Percentiles rank a stretch among this genome's conserved stretches.
phyloP scores from a whole-genome alignment of 2,329 filamentous ascomycete genomes.

The Tolypocladium ovalisporum region DNA sequence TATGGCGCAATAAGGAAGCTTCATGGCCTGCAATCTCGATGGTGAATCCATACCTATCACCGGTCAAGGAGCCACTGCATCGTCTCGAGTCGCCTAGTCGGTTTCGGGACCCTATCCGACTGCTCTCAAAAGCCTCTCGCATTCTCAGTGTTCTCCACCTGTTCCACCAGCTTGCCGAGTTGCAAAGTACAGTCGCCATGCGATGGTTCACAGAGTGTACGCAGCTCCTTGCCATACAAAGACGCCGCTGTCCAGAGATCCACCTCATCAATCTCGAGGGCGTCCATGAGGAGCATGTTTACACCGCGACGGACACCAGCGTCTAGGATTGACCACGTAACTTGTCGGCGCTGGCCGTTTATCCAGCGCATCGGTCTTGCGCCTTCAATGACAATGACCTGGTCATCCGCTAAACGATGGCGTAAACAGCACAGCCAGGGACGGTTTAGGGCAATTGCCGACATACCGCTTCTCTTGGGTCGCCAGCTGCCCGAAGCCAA shows the following conservation, averaged over 20 bases:
- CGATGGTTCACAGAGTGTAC: constrained; percentile 7
- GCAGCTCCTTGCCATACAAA: constrained; percentile 9
- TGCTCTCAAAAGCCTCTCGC: neutral
- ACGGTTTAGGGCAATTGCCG: constrained; percentile 21
- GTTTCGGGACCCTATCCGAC: neutral
- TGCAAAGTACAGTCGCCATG: constrained; percentile 1
- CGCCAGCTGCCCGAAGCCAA: constrained; percentile 23
- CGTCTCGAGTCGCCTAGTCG: neutral
- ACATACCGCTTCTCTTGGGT: constrained; percentile 25
- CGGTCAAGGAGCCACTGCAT: neutral
- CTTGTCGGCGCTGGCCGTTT: constrained; percentile 16
- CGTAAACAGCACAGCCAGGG: constrained; percentile 21
- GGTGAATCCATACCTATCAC: neutral
- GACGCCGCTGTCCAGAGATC: constrained; percentile 23
- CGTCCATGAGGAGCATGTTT: constrained; percentile 17
- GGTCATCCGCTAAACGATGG: constrained; percentile 15
- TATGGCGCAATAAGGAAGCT: neutral
- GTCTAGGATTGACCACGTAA: constrained; percentile 11
- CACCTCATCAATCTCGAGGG: too few species aligned
- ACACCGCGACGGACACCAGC: constrained; percentile 8
- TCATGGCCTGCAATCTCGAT: too few species aligned
- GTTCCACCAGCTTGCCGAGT: neutral
- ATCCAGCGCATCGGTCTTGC: constrained; percentile 18
- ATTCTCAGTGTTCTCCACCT: neutral
- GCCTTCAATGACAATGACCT: constrained; percentile 14